Evolutionary conservation across 768 basidiomycete species (phyloP).

Genomic region (Pisolithus orientalis): DNA sequence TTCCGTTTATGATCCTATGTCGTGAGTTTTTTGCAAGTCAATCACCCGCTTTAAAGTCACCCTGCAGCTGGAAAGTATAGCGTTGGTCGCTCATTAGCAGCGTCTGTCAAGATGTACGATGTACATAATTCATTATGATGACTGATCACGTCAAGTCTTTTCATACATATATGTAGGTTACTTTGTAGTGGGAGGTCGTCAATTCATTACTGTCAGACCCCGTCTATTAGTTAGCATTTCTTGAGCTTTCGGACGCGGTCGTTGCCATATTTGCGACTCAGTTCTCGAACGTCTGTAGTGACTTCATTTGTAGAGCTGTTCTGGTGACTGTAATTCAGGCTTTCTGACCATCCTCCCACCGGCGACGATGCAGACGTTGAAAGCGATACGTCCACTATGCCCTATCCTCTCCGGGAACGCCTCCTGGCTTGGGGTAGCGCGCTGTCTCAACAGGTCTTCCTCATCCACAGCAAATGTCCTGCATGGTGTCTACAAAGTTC

Average conservation of each 20-base stretch:
- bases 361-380: not conserved
- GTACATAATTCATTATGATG: conserved; percentile 15
- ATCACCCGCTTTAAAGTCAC: conserved; percentile 16
- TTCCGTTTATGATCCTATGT: conserved; percentile 4
- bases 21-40: conserved; percentile 1
- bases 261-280: too few relatives aligned
- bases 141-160: not conserved
- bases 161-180: not conserved
- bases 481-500: not conserved
- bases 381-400: not conserved
- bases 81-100: conserved; percentile 6
- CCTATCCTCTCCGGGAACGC: not conserved
- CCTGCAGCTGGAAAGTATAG: conserved; percentile 13
- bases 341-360: not conserved
- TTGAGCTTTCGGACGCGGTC: not conserved
- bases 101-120: conserved; percentile 13
- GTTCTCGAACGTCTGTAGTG: too few relatives aligned
- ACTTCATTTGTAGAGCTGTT: too few relatives aligned
- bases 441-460: not conserved
- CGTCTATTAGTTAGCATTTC: not conserved
- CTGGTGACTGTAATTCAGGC: too few relatives aligned
- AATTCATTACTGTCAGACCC: not conserved
- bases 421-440: not conserved
- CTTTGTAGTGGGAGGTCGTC: not conserved
- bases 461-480: not conserved